phyloP scores from a whole-genome alignment of 768 basidiomycete species.

The Tricholoma flavovirens region DNA sequence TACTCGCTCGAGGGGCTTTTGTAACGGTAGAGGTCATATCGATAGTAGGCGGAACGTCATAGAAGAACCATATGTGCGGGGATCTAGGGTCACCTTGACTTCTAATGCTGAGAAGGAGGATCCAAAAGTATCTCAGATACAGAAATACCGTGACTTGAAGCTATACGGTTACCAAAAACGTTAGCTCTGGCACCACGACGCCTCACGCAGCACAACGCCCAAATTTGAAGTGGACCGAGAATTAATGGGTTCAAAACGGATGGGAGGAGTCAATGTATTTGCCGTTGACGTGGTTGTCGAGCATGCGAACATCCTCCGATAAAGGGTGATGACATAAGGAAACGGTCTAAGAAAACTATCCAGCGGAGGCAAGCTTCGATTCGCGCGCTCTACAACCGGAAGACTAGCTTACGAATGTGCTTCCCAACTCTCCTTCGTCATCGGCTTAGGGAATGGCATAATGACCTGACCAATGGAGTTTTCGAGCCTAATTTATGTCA shows the following conservation, averaged over 20 bases:
- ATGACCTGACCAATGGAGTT: background rate
- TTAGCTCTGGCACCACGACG: too few relatives aligned
- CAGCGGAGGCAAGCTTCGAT: background rate
- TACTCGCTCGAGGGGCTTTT: too few relatives aligned
- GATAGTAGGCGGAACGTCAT: too few relatives aligned
- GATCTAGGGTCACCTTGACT: background rate
- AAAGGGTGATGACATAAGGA: background rate
- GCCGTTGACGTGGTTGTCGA: background rate
- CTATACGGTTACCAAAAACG: too few relatives aligned
- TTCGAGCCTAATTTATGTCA: background rate
- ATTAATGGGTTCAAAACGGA: too few relatives aligned
- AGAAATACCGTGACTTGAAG: too few relatives aligned
- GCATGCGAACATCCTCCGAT: background rate
- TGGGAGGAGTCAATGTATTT: background rate
- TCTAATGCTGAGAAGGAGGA: background rate
- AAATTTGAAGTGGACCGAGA: background rate
- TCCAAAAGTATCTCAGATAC: too few relatives aligned
- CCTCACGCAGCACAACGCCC: background rate
- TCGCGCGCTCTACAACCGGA: background rate
- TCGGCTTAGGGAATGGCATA: background rate
- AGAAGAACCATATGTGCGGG: background rate
- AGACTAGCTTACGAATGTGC: background rate
- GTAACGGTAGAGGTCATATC: too few relatives aligned
- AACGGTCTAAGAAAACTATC: background rate
- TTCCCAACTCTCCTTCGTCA: too few relatives aligned